A percentile compares a stretch with the other conserved stretches of the same genome.
Evolutionary conservation across 2,329 filamentous ascomycete species (phyloP).

Genomic region (Fusarium sororula): DNA sequence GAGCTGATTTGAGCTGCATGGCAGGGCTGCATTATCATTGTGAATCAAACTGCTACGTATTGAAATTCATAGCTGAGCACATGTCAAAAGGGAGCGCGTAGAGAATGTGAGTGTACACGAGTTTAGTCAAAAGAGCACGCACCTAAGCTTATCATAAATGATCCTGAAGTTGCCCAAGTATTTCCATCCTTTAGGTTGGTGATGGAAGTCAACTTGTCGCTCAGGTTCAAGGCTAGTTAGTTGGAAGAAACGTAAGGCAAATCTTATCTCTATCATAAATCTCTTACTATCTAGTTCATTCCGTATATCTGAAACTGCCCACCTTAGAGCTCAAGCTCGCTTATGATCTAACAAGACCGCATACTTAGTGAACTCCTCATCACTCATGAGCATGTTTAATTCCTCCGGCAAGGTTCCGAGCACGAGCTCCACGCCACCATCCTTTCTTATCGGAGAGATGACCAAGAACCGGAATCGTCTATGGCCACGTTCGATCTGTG

Average conservation of each 20-base stretch:
- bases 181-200: rapidly evolving
- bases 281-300: not conserved
- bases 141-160: too few relatives aligned
- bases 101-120: not conserved
- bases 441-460: not conserved
- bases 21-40: not conserved
- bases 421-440: not conserved
- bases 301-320: rapidly evolving
- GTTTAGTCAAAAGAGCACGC: not conserved
- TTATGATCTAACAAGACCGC: not conserved
- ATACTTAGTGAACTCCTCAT: constrained; percentile 5
- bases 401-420: constrained; percentile 1
- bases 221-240: not conserved
- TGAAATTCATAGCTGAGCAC: not conserved
- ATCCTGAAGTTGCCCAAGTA: not conserved
- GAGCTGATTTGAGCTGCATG: not conserved
- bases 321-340: not conserved
- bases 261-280: not conserved
- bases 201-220: not conserved
- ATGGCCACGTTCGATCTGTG: constrained; percentile 3
- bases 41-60: not conserved
- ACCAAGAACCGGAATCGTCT: not conserved
- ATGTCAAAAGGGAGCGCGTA: not conserved
- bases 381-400: constrained; percentile 6
- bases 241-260: rapidly evolving